Evolutionary conservation across 73 alveolate species (phyloP), one percentile per base, ranked within the genome.

Genomic region (Paramecium biaurelia): DNA sequence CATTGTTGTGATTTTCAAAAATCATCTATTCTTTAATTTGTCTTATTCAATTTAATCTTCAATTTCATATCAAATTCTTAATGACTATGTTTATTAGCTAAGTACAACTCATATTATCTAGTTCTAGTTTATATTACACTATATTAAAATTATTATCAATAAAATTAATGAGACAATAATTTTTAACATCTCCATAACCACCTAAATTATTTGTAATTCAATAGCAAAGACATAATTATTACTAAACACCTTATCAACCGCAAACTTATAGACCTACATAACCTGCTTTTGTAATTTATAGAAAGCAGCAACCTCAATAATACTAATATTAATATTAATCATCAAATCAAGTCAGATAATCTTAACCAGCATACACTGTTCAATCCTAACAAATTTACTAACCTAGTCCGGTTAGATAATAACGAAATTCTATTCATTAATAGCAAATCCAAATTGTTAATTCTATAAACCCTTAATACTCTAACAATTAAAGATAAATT

Each of bases 361-460:
- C 63, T 1, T 14, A 49, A 49, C 10, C 30, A 11, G 26, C 2
- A 4, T 14, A 15, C 3, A 47, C 59, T 12, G 26, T 47, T 14
- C 59, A 47, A 8, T 47, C 63, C 7, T 49, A 49, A 49, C 26
- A 59, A 59, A 59, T 59, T 21, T 59, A 59, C 21, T 59, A 59
- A 59, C 35, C 79, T 26, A 59, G 79, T 59, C 79, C 79, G 5
- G 79, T 59, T 26, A 59, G 79, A 59, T 59, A 59, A 59, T 21
- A 59, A 10, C 21, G 47, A 26, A 59, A 59, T 23, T 59, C 79
- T n/a, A 59, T 59, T 0, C 47, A 59, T 59, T 32, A 59, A 59
- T 59, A 59, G 7, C 45, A 12, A 10, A 15, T 59, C 35, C 18
- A 24, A 59, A 59, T 9, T 26, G 79, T 5, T 21, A 26, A 59